Evolutionary conservation across 176 grass and related monocot species (phyloP).

Genomic region (Poa pratensis): DNA sequence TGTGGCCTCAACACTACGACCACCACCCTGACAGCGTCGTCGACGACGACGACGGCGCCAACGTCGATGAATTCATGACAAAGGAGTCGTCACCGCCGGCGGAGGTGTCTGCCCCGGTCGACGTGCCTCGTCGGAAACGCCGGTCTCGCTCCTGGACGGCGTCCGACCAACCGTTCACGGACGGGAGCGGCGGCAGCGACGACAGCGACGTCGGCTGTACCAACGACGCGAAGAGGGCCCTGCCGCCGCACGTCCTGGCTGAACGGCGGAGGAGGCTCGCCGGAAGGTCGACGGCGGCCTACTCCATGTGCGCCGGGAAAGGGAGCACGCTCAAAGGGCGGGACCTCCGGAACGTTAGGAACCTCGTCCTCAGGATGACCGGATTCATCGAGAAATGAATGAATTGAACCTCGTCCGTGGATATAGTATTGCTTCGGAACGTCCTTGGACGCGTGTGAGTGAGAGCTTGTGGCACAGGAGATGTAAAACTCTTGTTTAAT

Average conservation of each 20-base stretch:
- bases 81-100: background rate
- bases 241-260: conserved; percentile 57
- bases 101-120: conserved; percentile 37
- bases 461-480: background rate
- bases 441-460: background rate
- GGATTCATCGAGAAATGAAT: conserved; percentile 81
- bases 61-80: background rate
- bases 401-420: background rate
- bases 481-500: conserved; percentile 11
- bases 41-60: background rate
- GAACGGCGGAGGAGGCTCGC: conserved; percentile 20
- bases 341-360: conserved; percentile 63
- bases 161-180: background rate
- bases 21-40: background rate
- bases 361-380: conserved; percentile 68
- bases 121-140: conserved; percentile 46
- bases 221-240: background rate
- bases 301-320: conserved; percentile 72
- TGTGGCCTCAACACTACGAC: conserved; percentile 42
- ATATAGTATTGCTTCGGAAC: background rate
- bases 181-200: background rate
- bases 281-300: conserved; percentile 44
- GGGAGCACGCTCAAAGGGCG: conserved; percentile 88
- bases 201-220: background rate
- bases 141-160: conserved; percentile 56